Base-by-base conservation (phyloP, 805 yeast species). In the Debaryomyces castellii region DNA sequence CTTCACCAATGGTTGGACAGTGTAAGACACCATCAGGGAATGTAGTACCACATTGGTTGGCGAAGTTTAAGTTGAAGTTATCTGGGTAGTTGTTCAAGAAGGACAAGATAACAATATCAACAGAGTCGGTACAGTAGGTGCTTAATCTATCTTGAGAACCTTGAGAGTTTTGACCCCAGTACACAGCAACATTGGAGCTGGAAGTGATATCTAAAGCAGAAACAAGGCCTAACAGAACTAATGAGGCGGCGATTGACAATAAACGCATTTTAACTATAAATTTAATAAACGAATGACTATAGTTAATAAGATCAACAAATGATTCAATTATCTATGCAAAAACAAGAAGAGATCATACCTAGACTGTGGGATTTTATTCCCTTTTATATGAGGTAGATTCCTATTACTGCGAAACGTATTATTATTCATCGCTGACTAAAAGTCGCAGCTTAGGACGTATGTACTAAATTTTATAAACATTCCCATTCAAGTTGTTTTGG, bases 101-200 rank as follows among this genome's bases (percentile, higher is more conserved):
- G 1, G 96, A 77, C 28, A 89, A 57, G 11, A 89, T 58, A 47
- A 84, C 68, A 44, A 86, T 78, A 55, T 87, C 95, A 25, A 85
- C 88, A 38, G 81, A 74, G 44, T 79, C 77, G 48, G 72, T 69
- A 72, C 96, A 88, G 71, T 87, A 87, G 39, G 54, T 40, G 22
- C 51, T 42, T 53, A 68, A 57, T 37, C 53, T 35, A 45, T 64
- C 66, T 36, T 51, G 55, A 17, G 41, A 22, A 10, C 34, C 34
- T 14, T 9, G 32, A 3, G 50, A 39, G 21, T 43, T 43, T 66
- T 89, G 96, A 45, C 97, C 96, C 96, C 96, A 89, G 68, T 89
- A 89, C 6, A 87, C 74, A 20, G 85, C 96, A 30, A 89, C 80
- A 52, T 87, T 86, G 6, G 59, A 47, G 32, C 73, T 41, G 20